phyloP scores from a whole-genome alignment of 352 stramenopile species.

The Thalassiosira oceanica region DNA sequence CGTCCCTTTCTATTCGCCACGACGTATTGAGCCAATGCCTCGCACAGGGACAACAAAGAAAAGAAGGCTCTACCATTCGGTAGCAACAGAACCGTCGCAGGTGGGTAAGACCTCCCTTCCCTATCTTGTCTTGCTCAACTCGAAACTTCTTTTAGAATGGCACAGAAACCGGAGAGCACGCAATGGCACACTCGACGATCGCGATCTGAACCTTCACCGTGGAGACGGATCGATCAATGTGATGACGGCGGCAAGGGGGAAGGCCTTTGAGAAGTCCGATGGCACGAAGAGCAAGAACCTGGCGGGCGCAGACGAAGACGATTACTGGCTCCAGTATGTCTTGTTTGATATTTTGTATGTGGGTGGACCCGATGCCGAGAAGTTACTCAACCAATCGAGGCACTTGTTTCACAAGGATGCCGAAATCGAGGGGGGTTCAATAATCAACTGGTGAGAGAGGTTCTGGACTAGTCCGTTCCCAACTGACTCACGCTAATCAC shows the following conservation, averaged over 20 bases:
- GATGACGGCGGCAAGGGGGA: slow-evolving; percentile 16
- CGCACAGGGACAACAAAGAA: slow-evolving; percentile 52
- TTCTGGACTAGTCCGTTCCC: too few relatives aligned
- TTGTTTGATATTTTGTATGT: slow-evolving; percentile 81
- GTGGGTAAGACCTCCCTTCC: too few relatives aligned
- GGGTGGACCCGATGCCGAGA: slow-evolving; percentile 49
- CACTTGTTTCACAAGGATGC: slow-evolving; percentile 43
- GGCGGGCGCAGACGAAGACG: slow-evolving; percentile 21
- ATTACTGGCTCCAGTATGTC: slow-evolving; percentile 73
- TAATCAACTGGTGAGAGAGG: slow-evolving; percentile 77
- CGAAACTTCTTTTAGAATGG: too few relatives aligned
- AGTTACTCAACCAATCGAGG: slow-evolving; percentile 48
- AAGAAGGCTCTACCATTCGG: slow-evolving; percentile 73
- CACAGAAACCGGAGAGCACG: slow-evolving; percentile 46
- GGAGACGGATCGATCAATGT: slow-evolving; percentile 50
- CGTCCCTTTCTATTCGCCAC: too few relatives aligned
- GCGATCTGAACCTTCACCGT: slow-evolving; percentile 65
- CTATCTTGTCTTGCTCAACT: too few relatives aligned
- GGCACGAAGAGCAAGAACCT: slow-evolving; percentile 1
- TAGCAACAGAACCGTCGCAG: slow-evolving; percentile 66
- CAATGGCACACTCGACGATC: slow-evolving; percentile 55
- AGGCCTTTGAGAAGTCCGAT: too few relatives aligned
- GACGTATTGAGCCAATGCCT: too few relatives aligned
- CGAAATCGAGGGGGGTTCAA: slow-evolving; percentile 43
- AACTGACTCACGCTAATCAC: too few relatives aligned